Evolutionary conservation across 2,329 filamentous ascomycete genomes (phyloP), one percentile per base, ranked within the genome.

Genomic region (Biscogniauxia sp.): DNA sequence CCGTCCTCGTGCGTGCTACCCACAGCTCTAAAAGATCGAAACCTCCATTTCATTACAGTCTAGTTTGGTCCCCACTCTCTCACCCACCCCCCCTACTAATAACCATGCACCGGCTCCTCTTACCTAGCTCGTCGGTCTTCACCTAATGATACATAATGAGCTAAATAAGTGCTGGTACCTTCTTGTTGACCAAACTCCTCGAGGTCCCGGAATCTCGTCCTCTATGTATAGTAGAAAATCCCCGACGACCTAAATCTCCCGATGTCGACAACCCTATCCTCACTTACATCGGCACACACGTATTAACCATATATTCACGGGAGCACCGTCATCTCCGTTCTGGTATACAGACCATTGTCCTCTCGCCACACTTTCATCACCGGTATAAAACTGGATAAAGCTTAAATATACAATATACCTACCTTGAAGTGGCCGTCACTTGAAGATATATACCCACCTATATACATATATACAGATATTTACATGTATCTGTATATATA

Each of bases 361-460:
- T 11, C 37, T 32, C 28, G 28, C 28, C 11, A 32, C 9, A 32
- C 28, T 4, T 45, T 17, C 17, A 2, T n/a, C 37, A 4, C 17
- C 13, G 37, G 6, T 11, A 45, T n/a, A 6, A 45, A 45, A n/a
- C 37, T 45, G 37, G 37, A 45, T 45, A 45, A 45, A 15, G 37
- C 15, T n/a, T n/a, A 45, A n/a, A 45, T 45, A 32, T 32, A 32
- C 11, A 32, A 32, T 7, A 32, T 13, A 32, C 11, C 50, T 51
- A 49, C 55, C 56, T 51, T 51, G 55, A 19, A 63, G 85, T 88
- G 15, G 37, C 17, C 37, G 78, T 82, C 79, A 37, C 90, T 88
- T 87, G 79, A 82, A 41, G 13, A 68, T 59, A 57, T 67, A 51
- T 56, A 32, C 6, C 7, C 9, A 32, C 9, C 4, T 32, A 32